Evolutionary conservation across 2,329 filamentous ascomycete species (phyloP).

Genomic region (Penicillium concentricum): DNA sequence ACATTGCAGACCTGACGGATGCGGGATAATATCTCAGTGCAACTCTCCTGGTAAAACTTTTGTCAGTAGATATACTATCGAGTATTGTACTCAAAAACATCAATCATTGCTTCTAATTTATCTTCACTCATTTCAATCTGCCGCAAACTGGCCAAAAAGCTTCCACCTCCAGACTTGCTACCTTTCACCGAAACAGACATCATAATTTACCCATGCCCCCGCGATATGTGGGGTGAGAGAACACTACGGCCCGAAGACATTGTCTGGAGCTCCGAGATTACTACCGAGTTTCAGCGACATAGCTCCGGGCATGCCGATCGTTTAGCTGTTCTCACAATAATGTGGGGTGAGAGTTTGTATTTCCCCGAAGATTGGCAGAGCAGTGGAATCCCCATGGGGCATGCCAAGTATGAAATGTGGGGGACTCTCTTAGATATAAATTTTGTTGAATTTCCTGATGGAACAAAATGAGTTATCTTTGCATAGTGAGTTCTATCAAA

Average conservation of each 20-base stretch:
- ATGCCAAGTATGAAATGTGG: not conserved
- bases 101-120: too few relatives aligned
- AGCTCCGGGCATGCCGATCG: not conserved
- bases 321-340: not conserved
- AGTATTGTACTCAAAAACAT: too few relatives aligned
- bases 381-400: slow-evolving; percentile 12
- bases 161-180: too few relatives aligned
- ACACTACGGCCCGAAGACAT: not conserved
- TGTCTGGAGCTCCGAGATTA: slow-evolving; percentile 1
- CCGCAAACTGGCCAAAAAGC: too few relatives aligned
- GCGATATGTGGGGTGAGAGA: not conserved
- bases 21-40: not conserved
- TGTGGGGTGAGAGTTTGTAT: slow-evolving; percentile 3
- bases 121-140: too few relatives aligned
- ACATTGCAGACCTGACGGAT: not conserved
- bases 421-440: slow-evolving; percentile 1
- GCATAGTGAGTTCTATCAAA: not conserved
- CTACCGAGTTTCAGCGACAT: slow-evolving; percentile 9
- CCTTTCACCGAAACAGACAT: not conserved
- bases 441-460: not conserved
- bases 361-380: slow-evolving; percentile 14
- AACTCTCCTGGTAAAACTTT: too few relatives aligned
- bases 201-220: not conserved
- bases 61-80: too few relatives aligned
- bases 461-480: not conserved